Percentiles rank a stretch among this genome's conserved stretches.
Evolutionary conservation across 2,329 filamentous ascomycete species (phyloP).

Genomic region (Fusarium ramigenum): DNA sequence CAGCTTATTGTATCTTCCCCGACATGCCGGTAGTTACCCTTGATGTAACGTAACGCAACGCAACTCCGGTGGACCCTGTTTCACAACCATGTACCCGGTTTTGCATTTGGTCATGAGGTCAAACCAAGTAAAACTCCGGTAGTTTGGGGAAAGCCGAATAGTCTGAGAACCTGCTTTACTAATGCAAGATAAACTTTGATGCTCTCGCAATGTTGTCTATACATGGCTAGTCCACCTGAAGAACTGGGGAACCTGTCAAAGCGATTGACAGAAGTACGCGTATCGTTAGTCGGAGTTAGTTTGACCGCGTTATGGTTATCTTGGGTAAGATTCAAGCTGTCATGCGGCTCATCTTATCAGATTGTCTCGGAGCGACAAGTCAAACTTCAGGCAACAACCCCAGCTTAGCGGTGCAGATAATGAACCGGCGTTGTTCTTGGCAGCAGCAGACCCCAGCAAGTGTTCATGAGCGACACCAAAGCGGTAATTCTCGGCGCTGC

Average conservation of each 20-base stretch:
- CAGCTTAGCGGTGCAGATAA: not conserved
- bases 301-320: not conserved
- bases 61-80: not conserved
- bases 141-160: not conserved
- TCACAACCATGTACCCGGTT: not conserved
- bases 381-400: not conserved
- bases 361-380: not conserved
- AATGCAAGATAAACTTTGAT: not conserved
- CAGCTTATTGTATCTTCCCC: not conserved
- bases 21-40: accelerated
- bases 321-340: too few relatives aligned
- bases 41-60: not conserved
- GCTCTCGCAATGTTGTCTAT: not conserved
- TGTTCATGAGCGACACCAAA: not conserved
- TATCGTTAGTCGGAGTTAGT: not conserved
- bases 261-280: too few relatives aligned
- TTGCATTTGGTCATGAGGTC: not conserved
- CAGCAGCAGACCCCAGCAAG: not conserved
- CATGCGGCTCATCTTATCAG: not conserved
- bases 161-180: too few relatives aligned
- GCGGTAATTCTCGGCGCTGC: accelerated
- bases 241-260: not conserved
- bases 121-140: not conserved
- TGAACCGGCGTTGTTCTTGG: too few relatives aligned
- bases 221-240: not conserved